These are phyloP conservation scores for Trichoderma hamatum DNA, from an alignment of 2,329 filamentous ascomycete genomes.

Conservation along the genomic window DNA sequence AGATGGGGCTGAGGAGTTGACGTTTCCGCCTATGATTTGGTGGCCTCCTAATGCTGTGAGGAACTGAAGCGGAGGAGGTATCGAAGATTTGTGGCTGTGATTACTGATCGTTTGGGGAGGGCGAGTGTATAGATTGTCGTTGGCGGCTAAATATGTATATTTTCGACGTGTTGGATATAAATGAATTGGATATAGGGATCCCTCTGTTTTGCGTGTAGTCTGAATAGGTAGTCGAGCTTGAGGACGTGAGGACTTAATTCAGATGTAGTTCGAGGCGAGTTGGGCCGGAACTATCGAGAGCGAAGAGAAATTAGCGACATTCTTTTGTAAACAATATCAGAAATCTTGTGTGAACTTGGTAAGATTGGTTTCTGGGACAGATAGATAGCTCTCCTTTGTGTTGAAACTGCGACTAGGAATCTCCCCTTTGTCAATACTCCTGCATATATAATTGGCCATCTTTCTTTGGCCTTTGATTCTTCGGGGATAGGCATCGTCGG, in stretches of 20 bases:
- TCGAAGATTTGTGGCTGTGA: neutral
- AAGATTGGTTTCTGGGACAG: neutral
- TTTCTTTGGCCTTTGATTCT: neutral
- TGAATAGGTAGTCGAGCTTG: neutral
- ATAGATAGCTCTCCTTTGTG: too few relatives aligned
- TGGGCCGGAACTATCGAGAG: neutral
- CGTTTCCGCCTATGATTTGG: slow-evolving; percentile 26
- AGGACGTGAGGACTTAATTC: neutral
- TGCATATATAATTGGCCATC: neutral
- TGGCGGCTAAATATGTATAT: neutral
- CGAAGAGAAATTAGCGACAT: neutral
- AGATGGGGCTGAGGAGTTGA: neutral
- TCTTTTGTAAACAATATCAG: neutral
- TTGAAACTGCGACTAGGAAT: neutral
- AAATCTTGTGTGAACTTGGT: neutral
- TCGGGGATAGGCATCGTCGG: neutral
- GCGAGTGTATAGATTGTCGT: neutral
- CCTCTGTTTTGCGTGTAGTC: neutral
- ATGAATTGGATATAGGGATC: neutral
- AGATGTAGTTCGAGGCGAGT: neutral
- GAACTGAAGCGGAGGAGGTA: neutral
- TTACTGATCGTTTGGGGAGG: neutral
- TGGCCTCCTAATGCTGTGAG: slow-evolving; percentile 9
- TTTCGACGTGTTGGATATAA: too few relatives aligned
- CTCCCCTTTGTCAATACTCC: neutral